phyloP scores from a whole-genome alignment of 2,329 filamentous ascomycete genomes.

The Cyphellophora attinorum region DNA sequence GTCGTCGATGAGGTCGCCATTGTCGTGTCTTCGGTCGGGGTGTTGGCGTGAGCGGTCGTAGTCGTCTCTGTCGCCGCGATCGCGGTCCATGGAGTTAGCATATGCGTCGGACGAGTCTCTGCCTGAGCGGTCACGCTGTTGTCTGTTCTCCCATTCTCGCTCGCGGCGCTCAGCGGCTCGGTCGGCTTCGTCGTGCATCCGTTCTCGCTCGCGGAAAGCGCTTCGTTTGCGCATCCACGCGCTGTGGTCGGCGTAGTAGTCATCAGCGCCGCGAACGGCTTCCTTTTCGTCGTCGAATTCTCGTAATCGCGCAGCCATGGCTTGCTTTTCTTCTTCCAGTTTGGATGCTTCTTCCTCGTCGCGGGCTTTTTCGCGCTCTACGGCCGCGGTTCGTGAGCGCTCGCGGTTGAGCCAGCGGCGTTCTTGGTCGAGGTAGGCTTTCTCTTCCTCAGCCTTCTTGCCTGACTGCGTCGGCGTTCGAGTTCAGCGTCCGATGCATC shows the following conservation, averaged over 20 bases:
- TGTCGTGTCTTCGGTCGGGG: background rate
- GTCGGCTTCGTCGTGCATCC: conserved; percentile 70
- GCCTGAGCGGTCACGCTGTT: conserved; percentile 67
- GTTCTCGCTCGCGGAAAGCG: conserved; percentile 63
- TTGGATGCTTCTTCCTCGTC: conserved; percentile 66
- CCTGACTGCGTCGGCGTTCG: conserved; percentile 63
- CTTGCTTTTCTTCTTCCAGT: conserved; percentile 52
- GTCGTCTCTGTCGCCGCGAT: conserved; percentile 31
- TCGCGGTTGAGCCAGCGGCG: conserved; percentile 87
- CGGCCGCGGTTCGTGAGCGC: conserved; percentile 67
- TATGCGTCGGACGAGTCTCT: conserved; percentile 81
- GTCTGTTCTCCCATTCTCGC: conserved; percentile 54
- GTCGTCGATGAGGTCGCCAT: background rate
- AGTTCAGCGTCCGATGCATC: conserved; percentile 82
- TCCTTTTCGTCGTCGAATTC: conserved; percentile 92
- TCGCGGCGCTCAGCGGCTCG: conserved; percentile 70
- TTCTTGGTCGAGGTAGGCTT: conserved; percentile 74
- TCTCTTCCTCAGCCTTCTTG: conserved; percentile 65
- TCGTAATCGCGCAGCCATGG: conserved; percentile 60
- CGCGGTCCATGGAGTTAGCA: conserved; percentile 58
- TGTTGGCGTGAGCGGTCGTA: background rate
- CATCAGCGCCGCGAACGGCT: conserved; percentile 57
- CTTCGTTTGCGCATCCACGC: conserved; percentile 77
- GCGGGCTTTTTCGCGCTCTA: conserved; percentile 74
- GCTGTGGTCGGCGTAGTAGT: conserved; percentile 81